A percentile compares a stretch with the other conserved stretches of the same genome.
Evolutionary conservation across 2,329 filamentous ascomycete species (phyloP).

Genomic region (Emergomyces pasteurianus): DNA sequence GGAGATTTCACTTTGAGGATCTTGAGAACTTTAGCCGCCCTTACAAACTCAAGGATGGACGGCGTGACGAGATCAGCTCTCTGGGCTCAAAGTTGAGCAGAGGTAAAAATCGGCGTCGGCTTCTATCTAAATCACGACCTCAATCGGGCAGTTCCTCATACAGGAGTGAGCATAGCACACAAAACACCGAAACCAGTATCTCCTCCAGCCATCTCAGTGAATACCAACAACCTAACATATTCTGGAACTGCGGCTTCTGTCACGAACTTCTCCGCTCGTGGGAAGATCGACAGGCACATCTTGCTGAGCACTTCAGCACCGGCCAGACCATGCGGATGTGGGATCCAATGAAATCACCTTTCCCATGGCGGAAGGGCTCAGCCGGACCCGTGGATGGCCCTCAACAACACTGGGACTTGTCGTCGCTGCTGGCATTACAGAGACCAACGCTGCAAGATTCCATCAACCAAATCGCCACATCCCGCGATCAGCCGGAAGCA

Average conservation of each 20-base stretch:
- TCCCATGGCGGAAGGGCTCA: background rate
- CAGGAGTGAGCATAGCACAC: background rate
- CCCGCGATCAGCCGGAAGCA: background rate
- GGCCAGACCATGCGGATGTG: constrained; percentile 1
- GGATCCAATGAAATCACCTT: constrained; percentile 2
- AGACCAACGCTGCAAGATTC: background rate
- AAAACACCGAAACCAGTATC: background rate
- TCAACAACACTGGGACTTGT: background rate
- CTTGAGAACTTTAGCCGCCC: background rate
- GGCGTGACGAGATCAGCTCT: background rate
- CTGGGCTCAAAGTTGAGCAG: background rate
- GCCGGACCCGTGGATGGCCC: background rate
- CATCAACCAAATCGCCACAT: background rate
- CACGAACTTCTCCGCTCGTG: constrained; percentile 1
- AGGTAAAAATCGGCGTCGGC: background rate
- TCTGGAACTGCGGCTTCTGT: constrained; percentile 9
- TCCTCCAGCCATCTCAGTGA: background rate
- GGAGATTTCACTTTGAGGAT: background rate
- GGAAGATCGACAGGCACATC: constrained; percentile 6
- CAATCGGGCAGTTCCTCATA: background rate
- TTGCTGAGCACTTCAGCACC: background rate
- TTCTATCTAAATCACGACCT: background rate
- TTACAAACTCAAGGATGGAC: background rate
- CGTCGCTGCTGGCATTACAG: background rate
- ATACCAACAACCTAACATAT: background rate